Evolutionary conservation across 768 basidiomycete genomes (phyloP).

Genomic region (Sarcodon aspratus): DNA sequence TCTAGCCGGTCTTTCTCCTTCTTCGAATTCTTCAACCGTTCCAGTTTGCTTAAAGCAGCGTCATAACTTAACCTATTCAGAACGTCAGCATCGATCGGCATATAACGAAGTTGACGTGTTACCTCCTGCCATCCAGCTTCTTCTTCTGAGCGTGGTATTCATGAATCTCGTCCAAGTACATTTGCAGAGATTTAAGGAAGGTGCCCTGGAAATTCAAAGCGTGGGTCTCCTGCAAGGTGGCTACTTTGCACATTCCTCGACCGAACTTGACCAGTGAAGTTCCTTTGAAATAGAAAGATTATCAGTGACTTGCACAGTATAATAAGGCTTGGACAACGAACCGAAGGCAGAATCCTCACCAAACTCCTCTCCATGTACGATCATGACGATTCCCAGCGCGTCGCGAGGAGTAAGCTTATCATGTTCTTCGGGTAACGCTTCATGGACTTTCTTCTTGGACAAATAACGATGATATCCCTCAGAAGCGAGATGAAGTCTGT

Average conservation of each 20-base stretch:
- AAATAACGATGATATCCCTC: slow-evolving; percentile 57
- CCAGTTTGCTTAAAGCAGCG: slow-evolving; percentile 56
- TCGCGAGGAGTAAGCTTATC: slow-evolving; percentile 73
- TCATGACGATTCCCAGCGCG: slow-evolving; percentile 78
- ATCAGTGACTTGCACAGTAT: not conserved
- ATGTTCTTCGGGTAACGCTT: slow-evolving; percentile 37
- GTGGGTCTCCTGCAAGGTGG: slow-evolving; percentile 76
- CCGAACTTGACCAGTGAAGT: slow-evolving; percentile 66
- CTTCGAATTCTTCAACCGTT: slow-evolving; percentile 59
- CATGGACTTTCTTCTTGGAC: slow-evolving; percentile 68
- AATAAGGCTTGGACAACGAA: slow-evolving; percentile 13
- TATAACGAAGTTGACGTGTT: slow-evolving; percentile 8
- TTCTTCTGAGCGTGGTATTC: slow-evolving; percentile 75
- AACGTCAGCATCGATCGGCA: not conserved
- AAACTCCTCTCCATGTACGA: slow-evolving; percentile 73
- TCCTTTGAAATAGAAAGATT: slow-evolving; percentile 28
- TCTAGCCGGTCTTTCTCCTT: slow-evolving; percentile 75
- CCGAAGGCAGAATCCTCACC: slow-evolving; percentile 69
- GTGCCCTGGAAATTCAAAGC: slow-evolving; percentile 63
- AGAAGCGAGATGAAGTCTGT: slow-evolving; percentile 63
- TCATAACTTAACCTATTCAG: slow-evolving; percentile 62
- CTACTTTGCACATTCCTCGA: slow-evolving; percentile 76
- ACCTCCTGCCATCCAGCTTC: slow-evolving; percentile 83
- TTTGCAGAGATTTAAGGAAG: slow-evolving; percentile 56
- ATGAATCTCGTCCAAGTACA: slow-evolving; percentile 62